phyloP scores from a whole-genome alignment of 1,284 basidiomycete genomes.

The Cryptococcus hybrid region DNA sequence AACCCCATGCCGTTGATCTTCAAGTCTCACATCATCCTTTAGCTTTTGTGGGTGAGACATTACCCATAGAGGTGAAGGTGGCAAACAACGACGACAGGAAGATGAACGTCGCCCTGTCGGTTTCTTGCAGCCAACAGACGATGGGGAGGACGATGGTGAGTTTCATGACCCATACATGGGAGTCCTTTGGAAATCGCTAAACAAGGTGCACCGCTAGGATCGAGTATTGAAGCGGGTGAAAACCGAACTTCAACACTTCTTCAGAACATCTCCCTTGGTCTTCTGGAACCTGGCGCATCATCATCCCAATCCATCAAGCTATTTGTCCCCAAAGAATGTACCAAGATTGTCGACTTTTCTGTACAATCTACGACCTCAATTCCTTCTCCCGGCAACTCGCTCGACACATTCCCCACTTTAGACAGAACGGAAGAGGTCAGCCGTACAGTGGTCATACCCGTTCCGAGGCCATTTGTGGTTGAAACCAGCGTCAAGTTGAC shows the following conservation, averaged over 20 bases:
- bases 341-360: slow-evolving; percentile 33
- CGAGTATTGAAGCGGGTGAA: slow-evolving; percentile 17
- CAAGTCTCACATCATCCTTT: slow-evolving; percentile 60
- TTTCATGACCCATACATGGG: slow-evolving; percentile 48
- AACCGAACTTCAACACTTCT: slow-evolving; percentile 17
- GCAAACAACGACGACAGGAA: slow-evolving; percentile 66
- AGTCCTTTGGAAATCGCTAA: neutral
- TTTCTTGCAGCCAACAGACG: slow-evolving; percentile 67
- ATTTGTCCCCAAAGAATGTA: slow-evolving; percentile 9
- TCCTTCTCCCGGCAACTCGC: neutral
- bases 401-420: neutral
- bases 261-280: slow-evolving; percentile 27
- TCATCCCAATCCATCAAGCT: slow-evolving; percentile 17
- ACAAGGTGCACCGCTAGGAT: slow-evolving; percentile 9
- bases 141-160: slow-evolving; percentile 71
- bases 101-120: slow-evolving; percentile 66
- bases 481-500: slow-evolving; percentile 19
- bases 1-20: slow-evolving; percentile 61
- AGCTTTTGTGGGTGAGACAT: slow-evolving; percentile 73
- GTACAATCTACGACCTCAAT: slow-evolving; percentile 8
- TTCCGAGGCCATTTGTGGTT: slow-evolving; percentile 29
- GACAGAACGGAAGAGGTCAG: slow-evolving; percentile 20
- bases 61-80: slow-evolving; percentile 65
- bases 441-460: slow-evolving; percentile 27
- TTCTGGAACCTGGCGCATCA: slow-evolving; percentile 12